These are phyloP conservation scores for Apium graveolens DNA, from an alignment of 129 eudicot species.

Conservation along the genomic window DNA sequence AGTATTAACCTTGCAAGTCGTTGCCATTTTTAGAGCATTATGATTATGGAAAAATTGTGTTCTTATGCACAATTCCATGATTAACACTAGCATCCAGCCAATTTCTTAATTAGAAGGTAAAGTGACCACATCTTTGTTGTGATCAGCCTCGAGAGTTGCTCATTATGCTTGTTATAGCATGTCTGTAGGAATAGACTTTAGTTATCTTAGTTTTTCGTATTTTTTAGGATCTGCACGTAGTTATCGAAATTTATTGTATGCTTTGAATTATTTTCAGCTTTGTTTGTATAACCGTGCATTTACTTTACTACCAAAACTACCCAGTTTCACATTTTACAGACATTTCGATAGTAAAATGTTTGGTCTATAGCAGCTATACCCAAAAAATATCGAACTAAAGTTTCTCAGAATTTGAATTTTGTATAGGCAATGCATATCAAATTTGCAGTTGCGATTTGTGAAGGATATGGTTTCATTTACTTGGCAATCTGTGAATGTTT, in stretches of 20 bases:
- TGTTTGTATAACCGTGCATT: no score
- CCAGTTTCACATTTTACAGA: no score
- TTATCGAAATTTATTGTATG: neutral
- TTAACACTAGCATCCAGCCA: neutral
- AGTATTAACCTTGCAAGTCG: neutral
- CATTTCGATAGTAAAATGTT: no score
- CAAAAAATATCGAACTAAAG: no score
- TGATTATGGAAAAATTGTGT: neutral
- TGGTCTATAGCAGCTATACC: no score
- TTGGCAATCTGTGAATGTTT: no score
- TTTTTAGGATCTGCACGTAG: neutral
- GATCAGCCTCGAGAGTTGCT: neutral
- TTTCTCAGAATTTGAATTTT: no score
- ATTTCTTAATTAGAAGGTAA: neutral
- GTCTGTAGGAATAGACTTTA: neutral
- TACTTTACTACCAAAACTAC: no score
- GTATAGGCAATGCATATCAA: no score
- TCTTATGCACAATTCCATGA: neutral
- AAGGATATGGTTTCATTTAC: no score
- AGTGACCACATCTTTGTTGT: neutral
- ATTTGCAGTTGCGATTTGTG: no score
- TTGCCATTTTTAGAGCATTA: neutral
- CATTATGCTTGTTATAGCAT: neutral
- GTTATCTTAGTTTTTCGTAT: neutral
- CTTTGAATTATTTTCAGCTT: no score